Evolutionary conservation across 495 filamentous ascomycete genomes (phyloP).

Genomic region (Podospora pseudoanserina): DNA sequence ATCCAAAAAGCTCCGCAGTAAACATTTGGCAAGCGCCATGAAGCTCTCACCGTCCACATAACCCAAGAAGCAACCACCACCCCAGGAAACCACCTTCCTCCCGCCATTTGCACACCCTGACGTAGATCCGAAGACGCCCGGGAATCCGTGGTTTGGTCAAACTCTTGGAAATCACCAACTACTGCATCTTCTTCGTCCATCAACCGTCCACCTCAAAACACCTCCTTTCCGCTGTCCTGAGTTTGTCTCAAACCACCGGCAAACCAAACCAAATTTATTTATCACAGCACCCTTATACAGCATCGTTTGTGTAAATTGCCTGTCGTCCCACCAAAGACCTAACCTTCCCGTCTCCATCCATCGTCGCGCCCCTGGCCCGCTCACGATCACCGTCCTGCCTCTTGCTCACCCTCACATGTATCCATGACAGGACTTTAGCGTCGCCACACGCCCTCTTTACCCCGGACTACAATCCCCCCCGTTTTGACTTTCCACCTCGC

Average conservation of each 20-base stretch:
- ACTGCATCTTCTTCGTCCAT: not conserved
- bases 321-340: not conserved
- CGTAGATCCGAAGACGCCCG: not conserved
- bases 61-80: not conserved
- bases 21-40: not conserved
- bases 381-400: not conserved
- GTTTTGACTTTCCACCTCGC: not conserved
- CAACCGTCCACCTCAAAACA: not conserved
- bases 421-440: constrained; percentile 6
- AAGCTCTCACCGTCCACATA: constrained; percentile 1
- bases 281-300: constrained; percentile 2
- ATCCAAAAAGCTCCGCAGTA: not conserved
- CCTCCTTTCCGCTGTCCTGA: not conserved
- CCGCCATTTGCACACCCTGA: not conserved
- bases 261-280: constrained; percentile 14
- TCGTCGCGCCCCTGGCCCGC: not conserved
- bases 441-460: constrained; percentile 1
- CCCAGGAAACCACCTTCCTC: not conserved
- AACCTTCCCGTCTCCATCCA: not conserved
- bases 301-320: constrained; percentile 10
- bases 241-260: constrained; percentile 16
- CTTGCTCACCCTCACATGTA: not conserved
- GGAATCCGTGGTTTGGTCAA: not conserved
- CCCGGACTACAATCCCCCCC: constrained; percentile 4
- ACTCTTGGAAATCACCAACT: not conserved